Evolutionary conservation across 164 flowering plant species (phyloP), one percentile per base, ranked within the genome.

Genomic region (Annona cherimola): DNA sequence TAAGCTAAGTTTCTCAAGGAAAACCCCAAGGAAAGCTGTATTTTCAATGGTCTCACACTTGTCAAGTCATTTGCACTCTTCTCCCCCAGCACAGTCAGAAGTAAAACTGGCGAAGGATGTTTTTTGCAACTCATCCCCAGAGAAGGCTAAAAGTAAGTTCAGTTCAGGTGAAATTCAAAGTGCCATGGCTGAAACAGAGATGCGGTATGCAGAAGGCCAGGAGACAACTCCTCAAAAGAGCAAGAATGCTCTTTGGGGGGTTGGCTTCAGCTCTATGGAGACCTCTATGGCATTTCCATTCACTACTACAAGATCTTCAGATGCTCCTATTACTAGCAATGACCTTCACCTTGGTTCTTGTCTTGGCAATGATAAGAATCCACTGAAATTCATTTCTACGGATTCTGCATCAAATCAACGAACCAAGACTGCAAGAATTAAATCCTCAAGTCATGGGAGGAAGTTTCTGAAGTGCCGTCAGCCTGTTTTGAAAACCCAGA

Each of bases 221-320:
- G 61, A 69, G 65, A 42, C 63, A 2, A 72, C 74, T 69, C 79
- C 88, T 57, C 83, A 75, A 42, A 87, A 85, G 74, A 78, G 84
- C 70, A 78, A 76, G 65, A 59, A 35, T 41, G 70, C 73, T 69
- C 59, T 55, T 68, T 80, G 82, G 40, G 65, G n/a, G 74, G 45
- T 63, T 69, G 72, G 75, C 35, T 26, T 26, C 61, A 77, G 72
- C 73, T 79, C 81, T 61, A 79, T 68, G 60, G 69, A 66, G 69
- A 66, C 69, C 41, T 67, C 18, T 14, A 68, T 55, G 50, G 55
- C 42, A 20, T 16, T 12, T 71, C 67, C 81, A 41, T 62, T 59
- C 4, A 63, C 41, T 8, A 61, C 46, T 66, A 68, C 76, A 63
- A 68, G 54, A 73, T 68, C 70, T 60, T 77, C 70, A 61, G 76